Evolutionary conservation across 176 grass and related monocot species (phyloP), one percentile per base, ranked within the genome.

Genomic region (Zoysia japonica): DNA sequence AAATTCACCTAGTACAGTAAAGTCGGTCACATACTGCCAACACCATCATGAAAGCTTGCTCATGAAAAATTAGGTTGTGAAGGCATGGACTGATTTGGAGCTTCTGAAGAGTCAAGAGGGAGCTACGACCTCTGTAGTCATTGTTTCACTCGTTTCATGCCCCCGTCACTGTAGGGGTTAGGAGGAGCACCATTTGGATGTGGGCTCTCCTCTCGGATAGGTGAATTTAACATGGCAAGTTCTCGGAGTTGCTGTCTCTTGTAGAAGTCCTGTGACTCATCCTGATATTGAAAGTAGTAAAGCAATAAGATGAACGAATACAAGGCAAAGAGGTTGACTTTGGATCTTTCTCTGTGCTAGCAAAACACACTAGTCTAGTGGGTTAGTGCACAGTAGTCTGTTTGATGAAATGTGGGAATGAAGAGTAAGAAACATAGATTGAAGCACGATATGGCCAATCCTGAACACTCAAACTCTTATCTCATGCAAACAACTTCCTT

Each of bases 71-170:
- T 89, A 82, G 40, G 78, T 72, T 85, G 78, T 85, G 59, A 77
- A 85, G 87, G 87, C 78, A 85, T 66, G 60, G 72, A 72, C 70
- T 28, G 28, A 28, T 57, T 40, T 37, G 60, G 67, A 2, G 67
- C 82, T 44, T 57, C 67, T 81, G 65, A 60, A 76, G 70, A 79
- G 78, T 85, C 82, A 89, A 71, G 82, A 70, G 60, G 67, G 67
- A 77, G 73, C 59, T 44, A 11, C 51, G 47, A 55, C 87, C 73
- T 53, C 82, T 19, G 11, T 47, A 54, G 83, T 89, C 78, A 89
- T 89, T 89, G 87, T 78, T 93, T 93, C 78, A 80, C 82, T 49
- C 84, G 82, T 80, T 93, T 93, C 87, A 93, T 89, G 39, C 87
- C 81, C 16, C 87, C 82, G 8, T 85, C 89, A 80, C 75, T 80